Percentiles rank a stretch among this genome's conserved stretches.
These are phyloP conservation scores for Cotoneaster glaucophyllus DNA, from an alignment of 306 rosid genomes.

Conservation along the genomic window DNA sequence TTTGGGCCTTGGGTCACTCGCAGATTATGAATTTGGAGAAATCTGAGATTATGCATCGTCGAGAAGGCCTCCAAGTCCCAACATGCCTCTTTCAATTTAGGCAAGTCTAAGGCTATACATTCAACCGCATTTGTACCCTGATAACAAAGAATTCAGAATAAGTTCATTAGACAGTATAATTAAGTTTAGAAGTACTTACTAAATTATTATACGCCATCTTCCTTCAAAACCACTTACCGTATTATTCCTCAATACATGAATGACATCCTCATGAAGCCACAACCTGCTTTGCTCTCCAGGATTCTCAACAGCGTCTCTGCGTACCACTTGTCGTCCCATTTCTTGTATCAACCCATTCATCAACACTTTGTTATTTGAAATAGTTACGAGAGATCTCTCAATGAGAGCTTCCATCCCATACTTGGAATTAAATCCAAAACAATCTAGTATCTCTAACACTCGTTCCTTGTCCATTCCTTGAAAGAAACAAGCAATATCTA, in stretches of 20 bases:
- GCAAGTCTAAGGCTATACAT: constrained; percentile 1
- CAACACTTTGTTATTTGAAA: not conserved
- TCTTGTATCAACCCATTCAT: constrained; percentile 33
- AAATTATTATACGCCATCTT: not conserved
- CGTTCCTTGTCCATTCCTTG: constrained; percentile 22
- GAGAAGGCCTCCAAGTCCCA: constrained; percentile 5
- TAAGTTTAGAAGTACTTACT: not conserved
- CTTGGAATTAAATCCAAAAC: constrained; percentile 18
- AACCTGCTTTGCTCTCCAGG: not conserved
- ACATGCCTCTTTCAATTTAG: not conserved
- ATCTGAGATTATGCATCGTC: constrained; percentile 14
- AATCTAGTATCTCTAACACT: constrained; percentile 15
- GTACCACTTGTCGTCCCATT: constrained; percentile 25
- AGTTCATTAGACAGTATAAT: not conserved
- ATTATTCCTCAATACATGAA: constrained; percentile 11
- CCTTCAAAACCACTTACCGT: not conserved
- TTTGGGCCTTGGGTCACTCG: not conserved
- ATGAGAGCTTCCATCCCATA: not conserved
- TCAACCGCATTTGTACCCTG: constrained; percentile 4
- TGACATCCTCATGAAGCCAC: not conserved
- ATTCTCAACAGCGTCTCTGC: not conserved
- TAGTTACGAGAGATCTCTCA: not conserved
- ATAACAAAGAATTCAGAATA: not conserved
- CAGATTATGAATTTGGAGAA: not conserved
- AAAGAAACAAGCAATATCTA: not conserved